phyloP scores from a whole-genome alignment of 2,329 filamentous ascomycete genomes.

The Coniella lustricola region DNA sequence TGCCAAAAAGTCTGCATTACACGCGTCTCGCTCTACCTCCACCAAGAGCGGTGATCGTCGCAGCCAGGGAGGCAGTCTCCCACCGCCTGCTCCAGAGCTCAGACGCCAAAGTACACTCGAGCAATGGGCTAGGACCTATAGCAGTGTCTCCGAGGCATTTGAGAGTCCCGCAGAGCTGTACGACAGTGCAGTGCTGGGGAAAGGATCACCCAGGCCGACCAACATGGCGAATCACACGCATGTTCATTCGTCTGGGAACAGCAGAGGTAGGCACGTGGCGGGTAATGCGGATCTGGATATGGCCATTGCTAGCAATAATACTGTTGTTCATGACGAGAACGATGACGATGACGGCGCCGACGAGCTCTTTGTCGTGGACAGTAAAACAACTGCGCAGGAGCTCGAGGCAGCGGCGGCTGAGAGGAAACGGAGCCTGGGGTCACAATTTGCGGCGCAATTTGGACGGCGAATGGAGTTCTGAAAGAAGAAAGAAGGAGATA shows the following conservation, averaged over 20 bases:
- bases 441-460: conserved; percentile 6
- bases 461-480: neutral
- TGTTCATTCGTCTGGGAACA: no score
- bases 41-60: no score
- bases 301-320: no score
- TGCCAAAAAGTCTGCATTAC: no score
- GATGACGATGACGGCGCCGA: neutral
- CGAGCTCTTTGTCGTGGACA: conserved; percentile 10
- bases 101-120: conserved; percentile 1
- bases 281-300: no score
- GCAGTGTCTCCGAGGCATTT: conserved; percentile 12
- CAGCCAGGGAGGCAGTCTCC: no score
- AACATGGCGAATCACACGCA: neutral
- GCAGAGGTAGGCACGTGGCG: no score
- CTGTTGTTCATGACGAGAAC: neutral
- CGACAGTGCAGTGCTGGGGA: neutral
- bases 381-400: neutral
- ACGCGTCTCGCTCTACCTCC: no score
- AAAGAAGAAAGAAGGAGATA: neutral
- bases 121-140: conserved; percentile 2
- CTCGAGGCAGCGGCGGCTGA: neutral
- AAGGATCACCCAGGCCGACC: no score
- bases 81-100: no score
- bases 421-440: neutral
- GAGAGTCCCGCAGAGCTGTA: conserved; percentile 7